Percentiles rank a stretch among this genome's conserved stretches.
These are phyloP conservation scores for Anthracocystis panici-leucophaei DNA, from an alignment of 1,284 basidiomycete species.

Conservation along the genomic window DNA sequence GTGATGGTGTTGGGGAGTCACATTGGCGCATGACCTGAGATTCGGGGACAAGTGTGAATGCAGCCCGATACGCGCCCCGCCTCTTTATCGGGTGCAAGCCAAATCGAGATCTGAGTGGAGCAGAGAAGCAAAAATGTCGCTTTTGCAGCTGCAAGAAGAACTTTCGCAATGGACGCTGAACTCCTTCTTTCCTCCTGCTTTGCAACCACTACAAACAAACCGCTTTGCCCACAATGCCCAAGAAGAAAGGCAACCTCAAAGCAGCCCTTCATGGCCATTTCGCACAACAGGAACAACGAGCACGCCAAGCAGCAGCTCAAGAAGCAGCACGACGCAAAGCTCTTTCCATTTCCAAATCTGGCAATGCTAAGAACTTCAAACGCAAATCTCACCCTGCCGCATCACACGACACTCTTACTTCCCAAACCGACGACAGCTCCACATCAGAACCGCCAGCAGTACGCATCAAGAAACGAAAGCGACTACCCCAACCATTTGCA, in stretches of 20 bases:
- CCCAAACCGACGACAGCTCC: background rate
- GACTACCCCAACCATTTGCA: conserved; percentile 76
- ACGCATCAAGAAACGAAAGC: conserved; percentile 15
- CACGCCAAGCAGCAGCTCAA: conserved; percentile 37
- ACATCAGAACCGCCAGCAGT: background rate
- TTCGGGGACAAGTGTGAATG: background rate
- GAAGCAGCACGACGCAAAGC: conserved; percentile 54
- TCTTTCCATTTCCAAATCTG: conserved; percentile 35
- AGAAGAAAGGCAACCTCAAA: conserved; percentile 58
- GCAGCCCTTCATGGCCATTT: conserved; percentile 49
- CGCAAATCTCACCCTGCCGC: conserved; percentile 3
- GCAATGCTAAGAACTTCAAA: conserved; percentile 20
- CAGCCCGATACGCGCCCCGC: conserved; percentile 5
- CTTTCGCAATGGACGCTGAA: conserved; percentile 3
- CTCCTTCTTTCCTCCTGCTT: background rate
- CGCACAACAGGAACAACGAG: conserved; percentile 39
- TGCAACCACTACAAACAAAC: background rate
- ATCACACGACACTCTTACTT: background rate
- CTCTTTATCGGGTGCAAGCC: background rate
- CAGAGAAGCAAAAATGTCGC: background rate
- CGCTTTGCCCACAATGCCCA: conserved; percentile 34
- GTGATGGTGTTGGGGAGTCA: conserved; percentile 2
- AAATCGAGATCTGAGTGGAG: conserved; percentile 6
- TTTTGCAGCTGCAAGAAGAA: conserved; percentile 4
- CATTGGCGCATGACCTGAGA: background rate